Base-by-base conservation (phyloP, 78 protist genomes). In the Andalucia godoyi region DNA sequence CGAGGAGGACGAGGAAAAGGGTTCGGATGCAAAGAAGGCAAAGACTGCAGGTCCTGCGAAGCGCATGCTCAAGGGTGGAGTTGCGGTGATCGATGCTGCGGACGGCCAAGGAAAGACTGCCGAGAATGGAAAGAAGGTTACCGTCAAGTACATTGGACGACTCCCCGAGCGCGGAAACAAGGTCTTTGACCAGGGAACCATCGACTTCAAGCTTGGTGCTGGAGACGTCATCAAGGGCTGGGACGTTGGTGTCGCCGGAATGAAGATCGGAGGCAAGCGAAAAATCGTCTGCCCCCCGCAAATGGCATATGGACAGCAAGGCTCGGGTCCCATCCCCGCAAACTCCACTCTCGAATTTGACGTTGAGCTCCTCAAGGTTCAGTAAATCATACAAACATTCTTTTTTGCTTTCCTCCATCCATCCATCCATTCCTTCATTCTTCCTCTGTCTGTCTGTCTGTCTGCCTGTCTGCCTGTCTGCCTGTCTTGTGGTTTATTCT, bases 191-290 rank as follows among this genome's bases (percentile, higher is more conserved):
- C 58, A 67, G 34, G 8, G 29, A 1, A 57, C 83, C 4, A 49
- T 82, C 58, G 47, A 49, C 47, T 41, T 77, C 79, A 52, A 62
- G 10, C 47, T 76, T 25, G 63, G 54, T 17, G 43, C 64, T 0
- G 76, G 77, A 29, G 82, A 83, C 61, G 88, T 83, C 39, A 83
- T 85, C 66, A 32, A 34, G 23, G 92, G 92, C 37, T 86, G 92
- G 92, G 88, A 83, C 67, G 2, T 63, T 5, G 92, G 92, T 57
- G 39, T 86, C 25, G 72, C 30, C 15, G 76, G 76, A 23, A 81
- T 86, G 92, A 54, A 43, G 34, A 74, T 68, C 17, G 88, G 92
- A 25, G 85, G 81, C 13, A 49, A 57, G 45, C 61, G 84, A 36
- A 55, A 39, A 25, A 73, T 86, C 13, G 61, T 62, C 42, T 79